Percentiles rank a stretch among this genome's conserved stretches.
These are phyloP conservation scores for Hirsutella rhossiliensis DNA, from an alignment of 2,329 filamentous ascomycete species.

Conservation along the genomic window DNA sequence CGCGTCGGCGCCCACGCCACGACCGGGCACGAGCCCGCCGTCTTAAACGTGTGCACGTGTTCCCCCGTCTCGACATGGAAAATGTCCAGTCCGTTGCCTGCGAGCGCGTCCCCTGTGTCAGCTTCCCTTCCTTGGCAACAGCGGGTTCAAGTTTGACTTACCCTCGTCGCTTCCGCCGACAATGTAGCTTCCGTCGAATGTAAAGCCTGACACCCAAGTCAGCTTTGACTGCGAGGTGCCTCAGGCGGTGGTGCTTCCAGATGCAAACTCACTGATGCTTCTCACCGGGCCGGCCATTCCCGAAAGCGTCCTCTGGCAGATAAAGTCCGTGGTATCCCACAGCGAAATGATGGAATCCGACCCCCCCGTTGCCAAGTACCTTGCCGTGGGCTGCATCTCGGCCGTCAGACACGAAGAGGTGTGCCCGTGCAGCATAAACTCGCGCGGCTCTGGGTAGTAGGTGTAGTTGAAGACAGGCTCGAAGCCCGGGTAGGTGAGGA, in stretches of 20 bases:
- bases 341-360: constrained; percentile 64
- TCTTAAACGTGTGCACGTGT: constrained; percentile 59
- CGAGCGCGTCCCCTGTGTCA: not conserved
- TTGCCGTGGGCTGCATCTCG: constrained; percentile 58
- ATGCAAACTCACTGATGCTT: constrained; percentile 43
- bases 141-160: constrained; percentile 13
- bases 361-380: constrained; percentile 62
- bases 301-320: constrained; percentile 59
- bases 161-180: constrained; percentile 65
- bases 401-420: constrained; percentile 59
- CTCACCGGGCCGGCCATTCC: constrained; percentile 58
- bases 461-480: constrained; percentile 40
- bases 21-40: constrained; percentile 48
- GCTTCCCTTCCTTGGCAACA: too few species aligned
- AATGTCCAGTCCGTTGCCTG: constrained; percentile 52
- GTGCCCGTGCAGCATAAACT: constrained; percentile 58
- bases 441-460: constrained; percentile 30
- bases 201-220: constrained; percentile 45
- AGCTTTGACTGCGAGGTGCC: not conserved
- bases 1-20: constrained; percentile 67
- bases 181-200: constrained; percentile 65
- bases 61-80: constrained; percentile 65
- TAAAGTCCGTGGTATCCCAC: constrained; percentile 70
- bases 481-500: constrained; percentile 56
- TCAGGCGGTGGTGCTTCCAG: not conserved